A percentile compares a stretch with the other conserved stretches of the same genome.
These are phyloP conservation scores for Cladosporium sp. DNA, from an alignment of 2,329 filamentous ascomycete species.

Conservation along the genomic window DNA sequence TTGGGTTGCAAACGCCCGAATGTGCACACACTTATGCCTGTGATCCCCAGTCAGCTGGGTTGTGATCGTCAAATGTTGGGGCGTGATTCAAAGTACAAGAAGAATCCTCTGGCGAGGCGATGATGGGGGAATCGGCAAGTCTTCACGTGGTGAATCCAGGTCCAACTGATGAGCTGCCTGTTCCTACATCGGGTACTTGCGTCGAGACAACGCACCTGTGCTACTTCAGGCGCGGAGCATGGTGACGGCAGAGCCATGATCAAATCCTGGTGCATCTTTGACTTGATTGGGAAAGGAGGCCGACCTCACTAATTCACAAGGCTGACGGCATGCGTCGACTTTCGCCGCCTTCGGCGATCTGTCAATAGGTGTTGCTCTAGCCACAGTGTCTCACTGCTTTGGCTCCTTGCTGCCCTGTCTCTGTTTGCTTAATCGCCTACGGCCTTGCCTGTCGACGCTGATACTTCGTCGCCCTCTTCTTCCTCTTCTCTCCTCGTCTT, in stretches of 20 bases:
- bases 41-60: neutral
- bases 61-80: neutral
- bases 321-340: neutral
- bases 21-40: neutral
- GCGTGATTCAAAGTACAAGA: neutral
- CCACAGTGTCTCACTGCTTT: neutral
- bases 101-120: neutral
- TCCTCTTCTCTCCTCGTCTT: conserved; percentile 20
- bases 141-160: neutral
- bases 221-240: neutral
- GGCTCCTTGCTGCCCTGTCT: conserved; percentile 17
- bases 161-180: neutral
- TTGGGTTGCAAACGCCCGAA: neutral
- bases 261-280: too few relatives aligned
- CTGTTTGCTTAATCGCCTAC: conserved; percentile 29
- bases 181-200: neutral
- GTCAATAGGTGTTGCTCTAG: neutral
- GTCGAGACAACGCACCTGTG: conserved; percentile 11
- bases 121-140: neutral
- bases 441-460: conserved; percentile 26
- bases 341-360: neutral
- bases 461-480: conserved; percentile 22
- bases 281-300: neutral
- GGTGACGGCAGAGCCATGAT: neutral
- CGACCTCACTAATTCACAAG: neutral